phyloP scores from a whole-genome alignment of 2,329 filamentous ascomycete species.

The Scolecobasidium constrictum region DNA sequence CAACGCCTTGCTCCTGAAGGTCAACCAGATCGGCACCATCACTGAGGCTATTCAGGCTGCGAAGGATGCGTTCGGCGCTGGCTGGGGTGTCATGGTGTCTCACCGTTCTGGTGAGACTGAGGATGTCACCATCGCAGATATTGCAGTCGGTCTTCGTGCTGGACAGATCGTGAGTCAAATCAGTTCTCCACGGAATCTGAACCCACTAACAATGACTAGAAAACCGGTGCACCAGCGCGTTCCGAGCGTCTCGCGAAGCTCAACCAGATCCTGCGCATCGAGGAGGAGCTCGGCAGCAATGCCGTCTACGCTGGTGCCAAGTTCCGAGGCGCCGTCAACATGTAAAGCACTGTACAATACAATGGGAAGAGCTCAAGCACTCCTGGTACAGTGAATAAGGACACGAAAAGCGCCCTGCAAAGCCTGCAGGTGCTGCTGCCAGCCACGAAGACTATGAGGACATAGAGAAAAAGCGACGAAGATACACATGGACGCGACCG shows the following conservation, averaged over 20 bases:
- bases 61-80: conserved; percentile 78
- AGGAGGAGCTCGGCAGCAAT: conserved; percentile 92
- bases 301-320: conserved; percentile 85
- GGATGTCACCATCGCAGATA: conserved; percentile 98
- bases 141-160: conserved; percentile 89
- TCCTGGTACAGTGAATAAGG: too few species aligned
- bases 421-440: too few species aligned
- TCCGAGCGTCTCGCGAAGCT: conserved; percentile 99
- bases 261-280: conserved; percentile 99
- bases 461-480: too few species aligned
- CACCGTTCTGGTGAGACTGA: conserved; percentile 99
- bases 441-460: too few species aligned
- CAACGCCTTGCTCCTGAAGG: conserved; percentile 97
- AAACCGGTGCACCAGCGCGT: conserved; percentile 91
- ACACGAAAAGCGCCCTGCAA: too few species aligned
- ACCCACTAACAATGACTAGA: conserved; percentile 26
- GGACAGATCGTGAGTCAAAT: conserved; percentile 64
- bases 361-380: too few species aligned
- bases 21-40: conserved; percentile 99
- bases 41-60: conserved; percentile 46
- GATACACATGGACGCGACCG: too few species aligned
- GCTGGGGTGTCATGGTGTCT: conserved; percentile 99
- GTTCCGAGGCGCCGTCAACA: conserved; percentile 83
- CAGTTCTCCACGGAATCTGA: too few species aligned
- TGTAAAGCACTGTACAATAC: too few species aligned